A percentile compares a stretch with the other conserved stretches of the same genome.
These are phyloP conservation scores for Nicotiana benthamiana DNA, from an alignment of 257 asterid genomes.

Conservation along the genomic window DNA sequence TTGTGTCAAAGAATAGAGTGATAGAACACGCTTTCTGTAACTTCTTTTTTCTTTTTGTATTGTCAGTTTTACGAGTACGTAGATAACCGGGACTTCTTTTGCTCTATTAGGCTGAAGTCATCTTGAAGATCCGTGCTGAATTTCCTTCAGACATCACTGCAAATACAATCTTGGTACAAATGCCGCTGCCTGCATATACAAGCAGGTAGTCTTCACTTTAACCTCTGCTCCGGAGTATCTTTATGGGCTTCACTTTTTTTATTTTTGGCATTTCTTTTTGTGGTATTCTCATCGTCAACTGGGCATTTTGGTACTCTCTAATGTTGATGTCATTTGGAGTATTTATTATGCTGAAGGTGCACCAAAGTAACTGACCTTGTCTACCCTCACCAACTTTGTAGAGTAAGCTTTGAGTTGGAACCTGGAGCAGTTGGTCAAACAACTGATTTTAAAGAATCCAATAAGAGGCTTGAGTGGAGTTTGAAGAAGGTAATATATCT, in stretches of 20 bases:
- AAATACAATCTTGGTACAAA: constrained; percentile 76
- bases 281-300: not conserved
- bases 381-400: constrained; percentile 19
- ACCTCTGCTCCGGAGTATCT: not conserved
- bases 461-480: constrained; percentile 80
- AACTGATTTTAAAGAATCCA: constrained; percentile 92
- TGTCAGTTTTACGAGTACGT: constrained; percentile 11
- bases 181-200: constrained; percentile 93
- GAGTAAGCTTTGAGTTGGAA: constrained; percentile 91
- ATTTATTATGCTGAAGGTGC: not conserved
- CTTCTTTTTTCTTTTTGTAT: not conserved
- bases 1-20: not conserved
- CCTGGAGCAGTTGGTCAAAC: constrained; percentile 81
- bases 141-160: constrained; percentile 82
- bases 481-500: constrained; percentile 65
- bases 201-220: constrained; percentile 44
- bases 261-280: not conserved
- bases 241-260: not conserved
- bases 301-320: not conserved
- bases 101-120: constrained; percentile 78
- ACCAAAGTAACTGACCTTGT: not conserved
- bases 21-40: not conserved
- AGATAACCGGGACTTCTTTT: constrained; percentile 15
- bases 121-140: constrained; percentile 91
- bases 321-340: not conserved